Conservation (phyloP, 2,329 filamentous ascomycete species). For the Niveomyces coronatus region DNA sequence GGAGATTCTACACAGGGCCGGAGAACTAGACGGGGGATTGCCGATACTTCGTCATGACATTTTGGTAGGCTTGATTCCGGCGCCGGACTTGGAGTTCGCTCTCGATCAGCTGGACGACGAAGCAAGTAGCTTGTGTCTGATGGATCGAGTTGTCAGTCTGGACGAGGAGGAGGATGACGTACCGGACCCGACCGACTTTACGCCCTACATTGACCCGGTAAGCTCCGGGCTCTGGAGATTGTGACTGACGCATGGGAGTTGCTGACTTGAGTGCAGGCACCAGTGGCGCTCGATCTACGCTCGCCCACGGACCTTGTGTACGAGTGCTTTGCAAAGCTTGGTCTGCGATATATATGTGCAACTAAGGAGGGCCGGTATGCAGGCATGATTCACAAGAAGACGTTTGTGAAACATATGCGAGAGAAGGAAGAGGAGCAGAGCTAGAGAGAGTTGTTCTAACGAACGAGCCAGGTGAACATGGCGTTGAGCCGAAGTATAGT, state of each 20-base stretch:
- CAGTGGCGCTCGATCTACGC: slow-evolving; percentile 76
- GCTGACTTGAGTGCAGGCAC: slow-evolving; percentile 45
- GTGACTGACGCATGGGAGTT: background rate
- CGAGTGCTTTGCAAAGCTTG: slow-evolving; percentile 91
- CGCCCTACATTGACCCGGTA: slow-evolving; percentile 80
- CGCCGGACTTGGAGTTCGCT: slow-evolving; percentile 86
- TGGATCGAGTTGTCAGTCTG: slow-evolving; percentile 57
- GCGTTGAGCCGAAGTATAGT: too few relatives aligned
- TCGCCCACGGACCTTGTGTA: slow-evolving; percentile 93
- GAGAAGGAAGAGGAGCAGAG: slow-evolving; percentile 54
- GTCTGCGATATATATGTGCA: slow-evolving; percentile 86
- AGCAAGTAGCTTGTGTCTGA: slow-evolving; percentile 63
- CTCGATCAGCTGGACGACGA: slow-evolving; percentile 77
- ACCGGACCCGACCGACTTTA: slow-evolving; percentile 71
- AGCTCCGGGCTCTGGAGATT: slow-evolving; percentile 18
- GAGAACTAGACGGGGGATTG: slow-evolving; percentile 85
- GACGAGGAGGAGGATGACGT: slow-evolving; percentile 53
- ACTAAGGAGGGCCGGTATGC: slow-evolving; percentile 74
- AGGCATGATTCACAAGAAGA: slow-evolving; percentile 94
- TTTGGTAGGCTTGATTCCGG: slow-evolving; percentile 84
- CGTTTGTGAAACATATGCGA: slow-evolving; percentile 88
- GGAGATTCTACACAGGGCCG: slow-evolving; percentile 68
- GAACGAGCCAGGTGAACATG: too few relatives aligned
- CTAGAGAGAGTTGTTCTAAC: slow-evolving; percentile 1
- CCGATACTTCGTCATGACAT: slow-evolving; percentile 72